Evolutionary conservation across 1,139 yeast species (phyloP).

Genomic region (Scheffersomyces insectosa): DNA sequence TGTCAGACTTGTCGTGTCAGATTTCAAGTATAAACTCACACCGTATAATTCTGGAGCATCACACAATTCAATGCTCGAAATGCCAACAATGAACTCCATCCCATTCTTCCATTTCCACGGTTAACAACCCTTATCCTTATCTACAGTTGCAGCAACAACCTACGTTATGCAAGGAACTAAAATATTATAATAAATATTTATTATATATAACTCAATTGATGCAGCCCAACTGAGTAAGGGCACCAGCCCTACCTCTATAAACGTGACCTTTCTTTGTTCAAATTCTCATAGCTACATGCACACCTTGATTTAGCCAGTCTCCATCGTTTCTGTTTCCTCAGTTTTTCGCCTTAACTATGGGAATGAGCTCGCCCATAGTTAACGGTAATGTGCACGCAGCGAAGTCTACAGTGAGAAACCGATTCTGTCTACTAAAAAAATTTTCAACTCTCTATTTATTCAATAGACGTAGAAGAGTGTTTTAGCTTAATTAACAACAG

Average conservation of each 20-base stretch:
- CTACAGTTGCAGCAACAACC: no score
- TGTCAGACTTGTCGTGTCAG: no score
- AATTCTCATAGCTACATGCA: neutral
- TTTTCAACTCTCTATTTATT: conserved; percentile 10
- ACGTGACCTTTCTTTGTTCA: conserved; percentile 2
- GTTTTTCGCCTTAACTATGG: neutral
- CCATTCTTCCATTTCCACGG: no score
- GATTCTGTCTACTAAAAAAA: conserved; percentile 9
- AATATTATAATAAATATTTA: no score
- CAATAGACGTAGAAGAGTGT: neutral
- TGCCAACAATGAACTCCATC: no score
- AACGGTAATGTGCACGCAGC: neutral
- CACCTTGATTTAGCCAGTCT: neutral
- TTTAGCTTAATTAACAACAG: conserved; percentile 11
- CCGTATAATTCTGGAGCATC: no score
- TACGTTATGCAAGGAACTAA: no score
- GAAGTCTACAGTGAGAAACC: neutral
- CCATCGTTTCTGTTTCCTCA: neutral
- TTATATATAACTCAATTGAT: neutral
- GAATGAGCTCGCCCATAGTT: neutral
- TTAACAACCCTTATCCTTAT: no score
- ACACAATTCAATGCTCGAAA: no score
- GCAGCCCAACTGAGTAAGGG: conserved; percentile 5
- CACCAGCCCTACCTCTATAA: conserved; percentile 7
- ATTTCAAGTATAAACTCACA: no score